These are phyloP conservation scores for Colletotrichum echinochloae DNA, from an alignment of 2,329 filamentous ascomycete genomes.

Conservation along the genomic window DNA sequence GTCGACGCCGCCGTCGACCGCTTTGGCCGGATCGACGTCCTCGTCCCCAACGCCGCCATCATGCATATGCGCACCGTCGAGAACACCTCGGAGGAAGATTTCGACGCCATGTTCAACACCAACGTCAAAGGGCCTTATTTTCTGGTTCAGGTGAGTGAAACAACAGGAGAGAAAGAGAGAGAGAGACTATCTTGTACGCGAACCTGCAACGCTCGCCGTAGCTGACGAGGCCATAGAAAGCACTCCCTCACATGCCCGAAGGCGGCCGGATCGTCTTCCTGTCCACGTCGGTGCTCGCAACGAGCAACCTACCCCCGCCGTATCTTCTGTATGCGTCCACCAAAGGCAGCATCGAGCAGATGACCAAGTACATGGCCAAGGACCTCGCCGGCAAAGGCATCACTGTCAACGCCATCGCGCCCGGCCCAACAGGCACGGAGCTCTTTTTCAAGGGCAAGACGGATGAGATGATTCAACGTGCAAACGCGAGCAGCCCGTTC, in stretches of 20 bases:
- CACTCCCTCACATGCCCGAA: slow-evolving; percentile 61
- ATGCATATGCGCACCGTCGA: slow-evolving; percentile 63
- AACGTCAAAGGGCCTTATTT: slow-evolving; percentile 71
- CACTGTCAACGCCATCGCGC: slow-evolving; percentile 56
- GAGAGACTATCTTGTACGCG: neutral
- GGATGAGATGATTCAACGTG: slow-evolving; percentile 57
- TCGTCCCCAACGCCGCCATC: slow-evolving; percentile 68
- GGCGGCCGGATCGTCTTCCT: slow-evolving; percentile 65
- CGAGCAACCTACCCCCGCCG: slow-evolving; percentile 54
- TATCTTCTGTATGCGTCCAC: slow-evolving; percentile 66
- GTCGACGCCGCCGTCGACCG: slow-evolving; percentile 60
- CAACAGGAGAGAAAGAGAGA: slow-evolving; percentile 47
- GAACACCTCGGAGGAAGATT: slow-evolving; percentile 61
- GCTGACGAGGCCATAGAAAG: slow-evolving; percentile 53
- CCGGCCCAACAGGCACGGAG: slow-evolving; percentile 65
- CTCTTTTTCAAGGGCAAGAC: slow-evolving; percentile 65
- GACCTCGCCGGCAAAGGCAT: slow-evolving; percentile 62
- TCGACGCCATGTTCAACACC: slow-evolving; percentile 60
- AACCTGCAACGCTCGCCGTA: neutral
- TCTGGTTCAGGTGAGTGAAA: slow-evolving; percentile 54
- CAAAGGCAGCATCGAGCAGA: slow-evolving; percentile 71
- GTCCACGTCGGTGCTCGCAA: slow-evolving; percentile 55
- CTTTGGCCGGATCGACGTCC: slow-evolving; percentile 69
- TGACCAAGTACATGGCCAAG: slow-evolving; percentile 66
- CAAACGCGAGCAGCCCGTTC: slow-evolving; percentile 46